A percentile compares a stretch with the other conserved stretches of the same genome.
These are phyloP conservation scores for Aspergillus nidulans DNA, from an alignment of 495 filamentous ascomycete genomes.

Conservation along the genomic window DNA sequence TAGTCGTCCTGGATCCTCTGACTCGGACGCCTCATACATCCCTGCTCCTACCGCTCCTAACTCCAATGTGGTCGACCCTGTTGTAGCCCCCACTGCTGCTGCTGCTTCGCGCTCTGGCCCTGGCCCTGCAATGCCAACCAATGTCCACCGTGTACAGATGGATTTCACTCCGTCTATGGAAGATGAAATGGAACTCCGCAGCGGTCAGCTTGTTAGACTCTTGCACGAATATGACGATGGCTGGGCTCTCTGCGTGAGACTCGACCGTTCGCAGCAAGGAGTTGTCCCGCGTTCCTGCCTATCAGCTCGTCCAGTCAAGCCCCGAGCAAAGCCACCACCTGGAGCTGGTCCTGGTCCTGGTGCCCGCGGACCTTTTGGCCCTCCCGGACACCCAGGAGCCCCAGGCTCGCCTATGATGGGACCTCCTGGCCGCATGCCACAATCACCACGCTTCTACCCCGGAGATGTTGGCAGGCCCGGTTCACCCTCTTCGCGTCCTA, in stretches of 20 bases:
- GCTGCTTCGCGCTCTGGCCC: constrained; percentile 24
- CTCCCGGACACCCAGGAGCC: constrained; percentile 2
- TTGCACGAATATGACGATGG: constrained; percentile 98
- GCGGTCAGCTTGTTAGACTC: constrained; percentile 79
- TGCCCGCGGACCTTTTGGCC: constrained; percentile 30
- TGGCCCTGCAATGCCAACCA: constrained; percentile 44
- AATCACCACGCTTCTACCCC: constrained; percentile 36
- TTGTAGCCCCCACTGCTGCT: constrained; percentile 19
- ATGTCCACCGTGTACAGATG: constrained; percentile 87
- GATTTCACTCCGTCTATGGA: constrained; percentile 92
- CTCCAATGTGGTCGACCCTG: constrained; percentile 23
- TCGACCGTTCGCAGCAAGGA: constrained; percentile 87
- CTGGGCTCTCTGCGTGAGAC: constrained; percentile 90
- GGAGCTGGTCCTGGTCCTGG: constrained; percentile 43
- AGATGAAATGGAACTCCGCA: constrained; percentile 77
- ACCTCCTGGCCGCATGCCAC: constrained; percentile 23
- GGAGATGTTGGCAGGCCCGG: constrained; percentile 36
- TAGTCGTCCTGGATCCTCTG: constrained; percentile 16
- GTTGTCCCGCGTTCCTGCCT: constrained; percentile 92
- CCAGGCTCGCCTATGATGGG: constrained; percentile 43
- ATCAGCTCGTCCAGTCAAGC: constrained; percentile 87
- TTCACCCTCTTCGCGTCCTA: constrained; percentile 34
- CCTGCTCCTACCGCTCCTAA: constrained; percentile 30
- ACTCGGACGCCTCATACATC: constrained; percentile 22
- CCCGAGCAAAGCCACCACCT: constrained; percentile 59